Evolutionary conservation across 2,329 filamentous ascomycete genomes (phyloP).

Genomic region (Curvularia hawaiiensis): DNA sequence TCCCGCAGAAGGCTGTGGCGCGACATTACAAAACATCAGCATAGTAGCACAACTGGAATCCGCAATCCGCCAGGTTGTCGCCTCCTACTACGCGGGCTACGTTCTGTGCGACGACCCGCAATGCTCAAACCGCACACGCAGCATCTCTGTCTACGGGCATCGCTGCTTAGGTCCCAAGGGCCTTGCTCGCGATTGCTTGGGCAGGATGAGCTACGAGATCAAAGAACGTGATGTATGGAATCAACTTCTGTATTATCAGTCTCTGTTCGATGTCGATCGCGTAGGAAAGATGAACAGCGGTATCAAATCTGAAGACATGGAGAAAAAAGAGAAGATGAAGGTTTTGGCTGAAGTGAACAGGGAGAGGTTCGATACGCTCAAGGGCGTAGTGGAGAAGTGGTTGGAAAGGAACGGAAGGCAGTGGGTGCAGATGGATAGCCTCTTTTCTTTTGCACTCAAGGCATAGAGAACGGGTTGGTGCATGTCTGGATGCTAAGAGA

Average conservation of each 20-base stretch:
- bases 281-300: slow-evolving; percentile 58
- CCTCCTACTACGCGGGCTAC: slow-evolving; percentile 91
- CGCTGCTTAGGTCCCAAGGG: slow-evolving; percentile 88
- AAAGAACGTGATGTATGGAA: slow-evolving; percentile 92
- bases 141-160: slow-evolving; percentile 91
- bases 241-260: slow-evolving; percentile 85
- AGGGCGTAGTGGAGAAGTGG: slow-evolving; percentile 79
- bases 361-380: slow-evolving; percentile 75
- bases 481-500: slow-evolving; percentile 1
- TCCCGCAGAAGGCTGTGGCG: slow-evolving; percentile 65
- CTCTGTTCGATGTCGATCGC: slow-evolving; percentile 88
- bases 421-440: slow-evolving; percentile 91
- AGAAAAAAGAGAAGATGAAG: slow-evolving; percentile 58
- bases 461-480: slow-evolving; percentile 4
- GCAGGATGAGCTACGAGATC: slow-evolving; percentile 87
- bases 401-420: slow-evolving; percentile 87
- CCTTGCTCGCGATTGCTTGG: slow-evolving; percentile 80
- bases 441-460: slow-evolving; percentile 69
- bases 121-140: slow-evolving; percentile 84
- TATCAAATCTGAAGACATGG: slow-evolving; percentile 60
- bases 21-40: slow-evolving; percentile 69
- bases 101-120: slow-evolving; percentile 87
- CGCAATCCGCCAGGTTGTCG: slow-evolving; percentile 77
- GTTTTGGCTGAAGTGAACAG: slow-evolving; percentile 85
- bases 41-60: slow-evolving; percentile 86